These are phyloP conservation scores for Staphylotrichum longicolle DNA, from an alignment of 495 filamentous ascomycete genomes.

Conservation along the genomic window DNA sequence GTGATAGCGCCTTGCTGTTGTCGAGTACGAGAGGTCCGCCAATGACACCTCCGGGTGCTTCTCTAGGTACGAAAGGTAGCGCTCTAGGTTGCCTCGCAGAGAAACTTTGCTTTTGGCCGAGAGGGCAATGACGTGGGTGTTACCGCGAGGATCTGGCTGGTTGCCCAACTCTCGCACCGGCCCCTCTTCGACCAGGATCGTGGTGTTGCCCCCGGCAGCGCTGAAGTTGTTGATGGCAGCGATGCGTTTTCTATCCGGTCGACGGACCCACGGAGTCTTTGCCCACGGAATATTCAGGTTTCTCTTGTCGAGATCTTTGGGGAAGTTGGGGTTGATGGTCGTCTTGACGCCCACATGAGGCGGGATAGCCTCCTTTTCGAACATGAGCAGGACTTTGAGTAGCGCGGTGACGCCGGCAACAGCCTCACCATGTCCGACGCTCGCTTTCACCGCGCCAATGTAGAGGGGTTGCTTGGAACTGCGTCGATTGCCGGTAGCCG, in stretches of 20 bases:
- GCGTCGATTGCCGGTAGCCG: constrained; percentile 51
- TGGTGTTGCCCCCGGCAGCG: constrained; percentile 66
- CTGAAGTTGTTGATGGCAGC: constrained; percentile 66
- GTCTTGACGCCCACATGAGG: constrained; percentile 84
- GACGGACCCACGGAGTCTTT: constrained; percentile 61
- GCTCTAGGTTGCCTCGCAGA: constrained; percentile 52
- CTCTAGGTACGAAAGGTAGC: constrained; percentile 53
- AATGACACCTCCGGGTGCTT: constrained; percentile 53
- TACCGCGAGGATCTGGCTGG: constrained; percentile 44
- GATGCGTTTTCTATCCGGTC: constrained; percentile 42
- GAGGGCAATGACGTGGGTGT: constrained; percentile 52
- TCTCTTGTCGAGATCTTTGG: constrained; percentile 67
- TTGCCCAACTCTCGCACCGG: constrained; percentile 32
- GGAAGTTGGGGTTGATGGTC: constrained; percentile 73
- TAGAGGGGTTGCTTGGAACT: constrained; percentile 66
- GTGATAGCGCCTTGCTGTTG: constrained; percentile 75
- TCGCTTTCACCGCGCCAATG: constrained; percentile 85
- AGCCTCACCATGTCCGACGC: constrained; percentile 86
- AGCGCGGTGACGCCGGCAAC: constrained; percentile 80
- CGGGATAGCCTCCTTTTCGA: constrained; percentile 77
- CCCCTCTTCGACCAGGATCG: constrained; percentile 60
- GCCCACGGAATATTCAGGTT: constrained; percentile 64
- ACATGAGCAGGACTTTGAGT: constrained; percentile 83
- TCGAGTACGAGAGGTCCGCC: constrained; percentile 68
- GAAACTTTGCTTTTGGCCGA: constrained; percentile 59